Percentiles rank a stretch among this genome's conserved stretches.
phyloP scores from a whole-genome alignment of 768 basidiomycete species.

The Amanita phalloides region DNA sequence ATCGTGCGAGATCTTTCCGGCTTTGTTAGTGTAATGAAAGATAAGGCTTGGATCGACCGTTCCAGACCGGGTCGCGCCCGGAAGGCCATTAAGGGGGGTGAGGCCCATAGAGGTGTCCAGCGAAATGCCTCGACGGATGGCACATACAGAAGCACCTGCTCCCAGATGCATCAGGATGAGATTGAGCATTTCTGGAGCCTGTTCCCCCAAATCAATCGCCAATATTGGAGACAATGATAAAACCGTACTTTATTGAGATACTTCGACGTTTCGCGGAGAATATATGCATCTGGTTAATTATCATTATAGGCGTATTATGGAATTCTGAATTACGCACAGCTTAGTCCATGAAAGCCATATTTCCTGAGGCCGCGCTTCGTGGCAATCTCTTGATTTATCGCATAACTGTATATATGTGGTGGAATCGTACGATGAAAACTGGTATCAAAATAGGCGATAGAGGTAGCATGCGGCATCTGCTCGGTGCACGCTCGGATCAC shows the following conservation, averaged over 20 bases:
- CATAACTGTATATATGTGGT: conserved; percentile 65
- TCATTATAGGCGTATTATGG: background rate
- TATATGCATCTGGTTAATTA: conserved; percentile 42
- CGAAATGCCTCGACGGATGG: conserved; percentile 61
- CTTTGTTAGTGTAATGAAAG: conserved; percentile 66
- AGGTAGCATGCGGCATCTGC: conserved; percentile 53
- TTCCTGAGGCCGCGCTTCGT: conserved; percentile 63
- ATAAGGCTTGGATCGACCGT: conserved; percentile 78
- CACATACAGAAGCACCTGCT: conserved; percentile 81
- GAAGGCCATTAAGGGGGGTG: conserved; percentile 80
- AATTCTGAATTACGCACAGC: conserved; percentile 31
- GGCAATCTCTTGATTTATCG: conserved; percentile 57
- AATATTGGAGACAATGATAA: background rate
- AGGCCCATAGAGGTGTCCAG: conserved; percentile 90
- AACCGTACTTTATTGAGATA: conserved; percentile 43
- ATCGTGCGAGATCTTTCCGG: conserved; percentile 44
- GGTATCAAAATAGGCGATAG: conserved; percentile 84
- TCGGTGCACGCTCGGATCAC: conserved; percentile 53
- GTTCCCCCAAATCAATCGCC: background rate
- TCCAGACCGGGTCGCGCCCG: conserved; percentile 82
- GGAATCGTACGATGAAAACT: conserved; percentile 77
- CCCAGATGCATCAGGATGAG: conserved; percentile 83
- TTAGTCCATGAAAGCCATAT: conserved; percentile 88
- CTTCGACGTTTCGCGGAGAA: conserved; percentile 49
- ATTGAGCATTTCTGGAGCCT: conserved; percentile 42